phyloP scores from a whole-genome alignment of 1,284 basidiomycete species.

The Flammula alnicola region DNA sequence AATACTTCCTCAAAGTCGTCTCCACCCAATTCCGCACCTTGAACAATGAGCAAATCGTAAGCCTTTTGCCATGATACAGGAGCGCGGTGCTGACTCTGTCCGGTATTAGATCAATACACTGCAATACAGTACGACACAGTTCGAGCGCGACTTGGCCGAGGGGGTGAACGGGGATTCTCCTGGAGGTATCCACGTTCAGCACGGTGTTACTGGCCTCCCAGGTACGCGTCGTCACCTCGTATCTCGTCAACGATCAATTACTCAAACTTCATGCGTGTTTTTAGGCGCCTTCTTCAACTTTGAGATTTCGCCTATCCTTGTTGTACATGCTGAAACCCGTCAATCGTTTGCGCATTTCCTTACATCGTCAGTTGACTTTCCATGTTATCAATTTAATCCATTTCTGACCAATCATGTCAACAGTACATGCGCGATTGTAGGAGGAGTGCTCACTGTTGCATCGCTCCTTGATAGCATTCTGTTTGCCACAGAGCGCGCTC shows the following conservation, averaged over 20 bases:
- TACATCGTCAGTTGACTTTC: constrained; percentile 76
- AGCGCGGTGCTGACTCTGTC: constrained; percentile 3
- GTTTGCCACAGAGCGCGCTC: constrained; percentile 72
- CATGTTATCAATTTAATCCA: neutral
- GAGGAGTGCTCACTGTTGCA: constrained; percentile 95
- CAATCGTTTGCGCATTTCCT: constrained; percentile 98
- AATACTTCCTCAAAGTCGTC: constrained; percentile 98
- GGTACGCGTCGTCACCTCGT: constrained; percentile 46
- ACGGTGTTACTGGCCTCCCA: constrained; percentile 81
- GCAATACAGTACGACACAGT: constrained; percentile 95
- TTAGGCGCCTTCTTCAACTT: constrained; percentile 91
- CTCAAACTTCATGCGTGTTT: neutral
- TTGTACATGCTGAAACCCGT: constrained; percentile 88
- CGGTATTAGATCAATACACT: constrained; percentile 69
- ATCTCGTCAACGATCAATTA: neutral
- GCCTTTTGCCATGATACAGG: constrained; percentile 28
- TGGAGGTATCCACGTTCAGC: constrained; percentile 79
- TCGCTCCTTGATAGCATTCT: constrained; percentile 89
- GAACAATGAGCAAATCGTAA: constrained; percentile 66
- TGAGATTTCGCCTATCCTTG: constrained; percentile 96
- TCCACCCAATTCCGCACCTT: constrained; percentile 89
- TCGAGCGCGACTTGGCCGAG: constrained; percentile 87
- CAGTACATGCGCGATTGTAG: constrained; percentile 96
- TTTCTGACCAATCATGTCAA: constrained; percentile 4
- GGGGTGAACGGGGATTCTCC: constrained; percentile 64